Conservation (phyloP, 345 rosid species). For the Syzygium aqueum region DNA sequence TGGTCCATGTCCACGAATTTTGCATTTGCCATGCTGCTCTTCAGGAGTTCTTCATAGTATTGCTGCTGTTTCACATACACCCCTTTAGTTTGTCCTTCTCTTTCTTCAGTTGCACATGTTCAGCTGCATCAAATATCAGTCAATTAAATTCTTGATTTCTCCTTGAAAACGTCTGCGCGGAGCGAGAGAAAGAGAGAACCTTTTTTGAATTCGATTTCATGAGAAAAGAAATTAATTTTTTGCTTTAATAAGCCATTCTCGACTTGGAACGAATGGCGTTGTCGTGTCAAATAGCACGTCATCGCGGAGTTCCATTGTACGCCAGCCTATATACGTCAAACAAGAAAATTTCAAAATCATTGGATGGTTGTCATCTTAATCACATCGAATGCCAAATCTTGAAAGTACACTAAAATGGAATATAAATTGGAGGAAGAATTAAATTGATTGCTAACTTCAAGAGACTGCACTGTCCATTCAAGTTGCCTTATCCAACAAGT, state of each 20-base stretch:
- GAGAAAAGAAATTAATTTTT: not conserved
- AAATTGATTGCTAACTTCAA: not conserved
- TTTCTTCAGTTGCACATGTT: not conserved
- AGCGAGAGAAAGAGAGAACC: not conserved
- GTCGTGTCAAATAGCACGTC: not conserved
- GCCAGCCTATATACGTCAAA: not conserved
- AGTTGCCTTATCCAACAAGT: not conserved
- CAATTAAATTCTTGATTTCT: not conserved
- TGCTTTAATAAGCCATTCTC: not conserved
- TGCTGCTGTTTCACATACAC: not conserved
- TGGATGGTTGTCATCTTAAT: not conserved
- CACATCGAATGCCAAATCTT: not conserved
- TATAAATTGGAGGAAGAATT: not conserved
- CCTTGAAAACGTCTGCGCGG: not conserved
- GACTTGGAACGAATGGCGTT: not conserved
- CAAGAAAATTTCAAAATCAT: not conserved
- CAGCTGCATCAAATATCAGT: not conserved
- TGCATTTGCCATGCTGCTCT: not conserved
- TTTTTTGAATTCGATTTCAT: not conserved
- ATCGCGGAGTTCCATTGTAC: not conserved
- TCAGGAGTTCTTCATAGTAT: not conserved
- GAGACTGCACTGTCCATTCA: not conserved
- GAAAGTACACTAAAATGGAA: not conserved
- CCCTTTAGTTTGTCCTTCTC: not conserved
- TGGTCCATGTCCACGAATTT: not conserved